Evolutionary conservation across 2,329 filamentous ascomycete species (phyloP), one percentile per base, ranked within the genome.

Genomic region (Akanthomyces muscarius): DNA sequence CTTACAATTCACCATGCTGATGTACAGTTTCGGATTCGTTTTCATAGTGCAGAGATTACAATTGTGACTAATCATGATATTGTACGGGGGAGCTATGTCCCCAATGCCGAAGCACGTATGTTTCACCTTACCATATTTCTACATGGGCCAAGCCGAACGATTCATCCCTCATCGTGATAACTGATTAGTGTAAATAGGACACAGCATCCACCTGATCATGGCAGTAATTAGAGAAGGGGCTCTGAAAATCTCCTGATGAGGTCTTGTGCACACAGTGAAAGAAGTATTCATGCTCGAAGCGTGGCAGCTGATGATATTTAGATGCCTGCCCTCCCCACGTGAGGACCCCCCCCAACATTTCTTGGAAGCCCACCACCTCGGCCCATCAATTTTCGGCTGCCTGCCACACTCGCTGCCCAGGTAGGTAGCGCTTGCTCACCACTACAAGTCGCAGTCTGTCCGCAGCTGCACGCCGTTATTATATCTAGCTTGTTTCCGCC

Each of bases 291-390:
- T 44, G 25, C 48, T 11, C 21, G 5, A 30, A 58, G 33, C 18
- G 21, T 38, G 57, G 57, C 50, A 63, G 52, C 21, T 63, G 61
- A 63, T 58, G 53, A 52, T 30, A 21, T 21, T 21, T 21, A 44
- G 44, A 23, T 47, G 41, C 23, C 47, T 55, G 50, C 54, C 41
- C 11, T 25, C 30, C 30, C 63, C 63, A 64, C 63, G 63, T 64
- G 63, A 62, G 63, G 16, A 25, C n/a, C 58, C 62, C 61, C 58
- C 62, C 61, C 58, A 64, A 61, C 63, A 11, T 13, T 64, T 64
- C 53, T 56, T 21, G 47, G 18, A 38, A 48, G 52, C 53, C 63
- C 63, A 64, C 53, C 63, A 58, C 58, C 63, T 64, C 63, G 63
- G 63, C 63, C 53, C 61, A 63, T 47, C 61, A 63, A 51, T 52